Percentiles rank a stretch among this genome's conserved stretches.
Evolutionary conservation across 2,329 filamentous ascomycete species (phyloP).

Genomic region (Xylaria sp.): DNA sequence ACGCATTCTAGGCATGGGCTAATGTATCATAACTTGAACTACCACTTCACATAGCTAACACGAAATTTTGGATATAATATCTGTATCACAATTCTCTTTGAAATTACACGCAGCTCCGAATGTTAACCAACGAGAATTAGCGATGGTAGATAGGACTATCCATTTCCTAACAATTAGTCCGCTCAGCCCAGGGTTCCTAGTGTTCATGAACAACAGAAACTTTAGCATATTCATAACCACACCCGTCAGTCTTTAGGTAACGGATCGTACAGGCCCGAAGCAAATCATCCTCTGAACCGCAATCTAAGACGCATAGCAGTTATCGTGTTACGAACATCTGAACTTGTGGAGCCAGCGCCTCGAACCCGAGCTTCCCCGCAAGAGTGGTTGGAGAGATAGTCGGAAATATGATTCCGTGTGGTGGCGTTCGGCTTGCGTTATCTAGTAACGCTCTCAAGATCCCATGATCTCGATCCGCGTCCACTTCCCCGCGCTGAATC

Average conservation of each 20-base stretch:
- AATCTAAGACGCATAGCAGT: not conserved
- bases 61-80: not conserved
- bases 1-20: slow-evolving; percentile 1
- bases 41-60: slow-evolving; percentile 4
- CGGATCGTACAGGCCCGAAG: not conserved
- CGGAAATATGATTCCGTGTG: slow-evolving; percentile 28
- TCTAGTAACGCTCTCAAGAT: not conserved
- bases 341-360: slow-evolving; percentile 14
- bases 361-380: slow-evolving; percentile 29
- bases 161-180: slow-evolving; percentile 2
- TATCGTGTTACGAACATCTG: not conserved
- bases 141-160: not conserved
- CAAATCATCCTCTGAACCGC: not conserved
- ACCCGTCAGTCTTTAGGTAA: not conserved
- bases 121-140: not conserved
- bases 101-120: too few species aligned
- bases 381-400: slow-evolving; percentile 11
- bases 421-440: not conserved
- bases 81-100: not conserved
- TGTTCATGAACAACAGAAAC: not conserved
- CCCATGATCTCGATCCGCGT: not conserved
- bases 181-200: not conserved
- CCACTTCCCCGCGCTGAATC: slow-evolving; percentile 25
- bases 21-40: slow-evolving; percentile 6
- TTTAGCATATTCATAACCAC: not conserved